phyloP scores from a whole-genome alignment of 352 stramenopile species.

The Globisporangium uncinulatum region DNA sequence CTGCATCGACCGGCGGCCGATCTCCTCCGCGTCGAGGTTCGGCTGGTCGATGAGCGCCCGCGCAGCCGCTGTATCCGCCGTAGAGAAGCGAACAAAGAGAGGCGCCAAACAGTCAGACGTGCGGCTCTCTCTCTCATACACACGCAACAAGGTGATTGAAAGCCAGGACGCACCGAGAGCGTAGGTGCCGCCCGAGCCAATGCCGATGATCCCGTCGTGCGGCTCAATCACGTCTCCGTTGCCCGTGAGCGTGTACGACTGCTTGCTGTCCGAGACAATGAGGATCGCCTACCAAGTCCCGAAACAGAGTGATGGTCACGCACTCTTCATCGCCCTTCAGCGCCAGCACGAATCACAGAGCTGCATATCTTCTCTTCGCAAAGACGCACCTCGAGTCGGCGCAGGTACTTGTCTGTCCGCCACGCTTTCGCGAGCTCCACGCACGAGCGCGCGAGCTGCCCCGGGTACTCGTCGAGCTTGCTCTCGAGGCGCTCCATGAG shows the following conservation, averaged over 20 bases:
- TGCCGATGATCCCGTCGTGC: conserved; percentile 94
- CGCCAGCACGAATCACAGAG: background rate
- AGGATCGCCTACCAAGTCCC: conserved; percentile 45
- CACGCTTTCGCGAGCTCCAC: conserved; percentile 99
- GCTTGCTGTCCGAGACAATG: conserved; percentile 94
- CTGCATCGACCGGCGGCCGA: conserved; percentile 91
- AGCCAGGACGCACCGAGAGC: conserved; percentile 75
- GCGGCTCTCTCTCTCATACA: too few relatives aligned
- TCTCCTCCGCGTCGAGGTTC: conserved; percentile 91
- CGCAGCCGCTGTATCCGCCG: conserved; percentile 79
- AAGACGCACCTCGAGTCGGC: conserved; percentile 85
- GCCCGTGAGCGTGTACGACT: conserved; percentile 96
- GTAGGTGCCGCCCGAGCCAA: conserved; percentile 92
- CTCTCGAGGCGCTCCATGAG: conserved; percentile 97
- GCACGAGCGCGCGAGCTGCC: conserved; percentile 94
- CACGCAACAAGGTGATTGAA: background rate
- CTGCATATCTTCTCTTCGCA: background rate
- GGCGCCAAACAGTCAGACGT: background rate
- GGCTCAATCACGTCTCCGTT: conserved; percentile 98
- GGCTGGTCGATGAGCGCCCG: conserved; percentile 93
- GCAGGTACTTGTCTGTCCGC: conserved; percentile 98
- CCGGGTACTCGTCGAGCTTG: conserved; percentile 98
- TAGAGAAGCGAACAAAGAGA: conserved; percentile 4
- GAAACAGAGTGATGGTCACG: too few relatives aligned
- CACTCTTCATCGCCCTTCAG: too few relatives aligned